A percentile compares a stretch with the other conserved stretches of the same genome.
phyloP scores from a whole-genome alignment of 345 rosid species.

The Lepidium sativum region DNA sequence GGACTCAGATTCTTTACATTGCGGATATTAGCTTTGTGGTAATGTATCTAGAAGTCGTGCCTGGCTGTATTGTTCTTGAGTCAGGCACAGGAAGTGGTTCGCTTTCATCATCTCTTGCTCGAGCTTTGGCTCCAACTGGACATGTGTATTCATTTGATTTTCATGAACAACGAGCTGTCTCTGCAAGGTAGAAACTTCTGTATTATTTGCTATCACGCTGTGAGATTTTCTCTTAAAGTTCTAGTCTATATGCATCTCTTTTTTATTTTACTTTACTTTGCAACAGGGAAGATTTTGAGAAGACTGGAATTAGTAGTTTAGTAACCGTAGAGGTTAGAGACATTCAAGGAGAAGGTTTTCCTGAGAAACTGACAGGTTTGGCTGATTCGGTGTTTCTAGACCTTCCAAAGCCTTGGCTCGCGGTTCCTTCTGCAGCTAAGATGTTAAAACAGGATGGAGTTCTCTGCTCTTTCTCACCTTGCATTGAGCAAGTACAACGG shows the following conservation, averaged over 20 bases:
- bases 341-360: constrained; percentile 88
- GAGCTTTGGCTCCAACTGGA: constrained; percentile 89
- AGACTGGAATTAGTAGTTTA: constrained; percentile 56
- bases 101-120: constrained; percentile 71
- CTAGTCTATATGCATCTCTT: background rate
- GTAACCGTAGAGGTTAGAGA: constrained; percentile 88
- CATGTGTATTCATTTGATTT: constrained; percentile 91
- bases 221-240: background rate
- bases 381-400: constrained; percentile 77
- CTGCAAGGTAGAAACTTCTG: constrained; percentile 54
- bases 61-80: constrained; percentile 88
- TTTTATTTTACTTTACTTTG: background rate
- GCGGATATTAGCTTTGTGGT: constrained; percentile 84
- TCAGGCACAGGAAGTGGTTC: constrained; percentile 97
- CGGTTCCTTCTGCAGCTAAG: constrained; percentile 66
- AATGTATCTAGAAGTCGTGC: constrained; percentile 76
- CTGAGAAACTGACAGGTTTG: constrained; percentile 51
- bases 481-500: constrained; percentile 93
- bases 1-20: constrained; percentile 92
- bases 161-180: constrained; percentile 87
- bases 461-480: constrained; percentile 90
- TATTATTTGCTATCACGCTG: background rate
- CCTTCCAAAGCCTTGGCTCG: constrained; percentile 85
- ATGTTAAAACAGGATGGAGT: constrained; percentile 82
- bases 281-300: constrained; percentile 73